A percentile compares a stretch with the other conserved stretches of the same genome.
These are phyloP conservation scores for Xerocomus cyaneibrunnescens DNA, from an alignment of 1,284 basidiomycete species.

Conservation along the genomic window DNA sequence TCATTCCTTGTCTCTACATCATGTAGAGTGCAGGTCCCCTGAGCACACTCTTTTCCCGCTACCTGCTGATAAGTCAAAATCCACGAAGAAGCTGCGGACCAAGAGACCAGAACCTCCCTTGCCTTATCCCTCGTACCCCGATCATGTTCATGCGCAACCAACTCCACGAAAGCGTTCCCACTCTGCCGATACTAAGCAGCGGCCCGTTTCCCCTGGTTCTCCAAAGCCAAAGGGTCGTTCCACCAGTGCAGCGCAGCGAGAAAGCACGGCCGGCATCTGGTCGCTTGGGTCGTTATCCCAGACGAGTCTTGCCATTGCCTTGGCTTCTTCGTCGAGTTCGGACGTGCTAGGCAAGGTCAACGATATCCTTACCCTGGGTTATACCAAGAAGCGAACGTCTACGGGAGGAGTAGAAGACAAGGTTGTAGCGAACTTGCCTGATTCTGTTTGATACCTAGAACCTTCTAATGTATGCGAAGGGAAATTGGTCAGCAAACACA, in stretches of 20 bases:
- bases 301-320: slow-evolving; percentile 24
- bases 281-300: slow-evolving; percentile 26
- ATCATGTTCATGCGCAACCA: not conserved
- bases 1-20: not conserved
- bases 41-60: slow-evolving; percentile 22
- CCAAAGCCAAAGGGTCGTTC: slow-evolving; percentile 10
- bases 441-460: not conserved
- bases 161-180: not conserved
- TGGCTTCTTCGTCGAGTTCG: slow-evolving; percentile 25
- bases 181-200: not conserved
- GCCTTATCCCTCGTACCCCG: slow-evolving; percentile 27
- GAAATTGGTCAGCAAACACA: not conserved
- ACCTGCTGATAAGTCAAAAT: slow-evolving; percentile 14
- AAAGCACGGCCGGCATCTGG: slow-evolving; percentile 9
- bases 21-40: not conserved
- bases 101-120: slow-evolving; percentile 12
- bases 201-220: slow-evolving; percentile 12
- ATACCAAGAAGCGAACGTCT: slow-evolving; percentile 18
- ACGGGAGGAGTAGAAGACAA: not conserved
- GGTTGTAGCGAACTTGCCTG: not conserved
- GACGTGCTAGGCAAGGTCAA: slow-evolving; percentile 26
- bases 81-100: slow-evolving; percentile 4
- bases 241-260: slow-evolving; percentile 4
- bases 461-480: not conserved
- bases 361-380: slow-evolving; percentile 25